These are phyloP conservation scores for Cutaneotrichosporon cavernicola DNA, from an alignment of 1,284 basidiomycete species.

Conservation along the genomic window DNA sequence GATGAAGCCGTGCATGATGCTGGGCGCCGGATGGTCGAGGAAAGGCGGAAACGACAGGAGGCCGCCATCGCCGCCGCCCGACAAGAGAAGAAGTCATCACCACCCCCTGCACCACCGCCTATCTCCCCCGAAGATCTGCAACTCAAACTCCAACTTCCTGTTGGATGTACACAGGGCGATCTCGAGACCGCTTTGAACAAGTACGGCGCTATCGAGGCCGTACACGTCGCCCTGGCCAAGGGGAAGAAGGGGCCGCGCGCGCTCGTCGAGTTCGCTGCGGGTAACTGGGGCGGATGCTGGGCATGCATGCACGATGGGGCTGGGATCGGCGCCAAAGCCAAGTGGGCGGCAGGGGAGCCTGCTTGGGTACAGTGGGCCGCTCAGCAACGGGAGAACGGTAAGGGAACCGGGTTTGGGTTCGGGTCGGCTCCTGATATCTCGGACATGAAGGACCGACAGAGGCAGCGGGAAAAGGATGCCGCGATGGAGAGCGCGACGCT, in stretches of 20 bases:
- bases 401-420: constrained; percentile 19
- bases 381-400: constrained; percentile 48
- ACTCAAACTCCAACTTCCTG: constrained; percentile 45
- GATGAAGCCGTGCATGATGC: constrained; percentile 77
- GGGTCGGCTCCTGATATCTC: constrained; percentile 28
- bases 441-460: constrained; percentile 32
- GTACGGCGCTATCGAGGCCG: constrained; percentile 47
- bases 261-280: constrained; percentile 53
- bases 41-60: constrained; percentile 45
- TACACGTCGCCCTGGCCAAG: constrained; percentile 32
- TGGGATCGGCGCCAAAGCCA: constrained; percentile 60
- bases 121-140: constrained; percentile 49
- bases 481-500: constrained; percentile 79
- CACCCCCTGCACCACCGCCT: constrained; percentile 15
- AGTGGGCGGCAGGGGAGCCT: constrained; percentile 70
- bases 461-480: constrained; percentile 22
- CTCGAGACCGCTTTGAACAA: constrained; percentile 28
- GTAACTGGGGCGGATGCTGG: constrained; percentile 54
- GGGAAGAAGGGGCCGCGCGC: constrained; percentile 45
- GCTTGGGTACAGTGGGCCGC: constrained; percentile 69
- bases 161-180: constrained; percentile 15
- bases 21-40: constrained; percentile 68
- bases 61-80: constrained; percentile 27
- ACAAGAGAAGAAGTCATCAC: constrained; percentile 3
- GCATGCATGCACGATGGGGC: constrained; percentile 54